Evolutionary conservation across 768 basidiomycete genomes (phyloP), one percentile per base, ranked within the genome.

Genomic region (Baorangia bicolor): DNA sequence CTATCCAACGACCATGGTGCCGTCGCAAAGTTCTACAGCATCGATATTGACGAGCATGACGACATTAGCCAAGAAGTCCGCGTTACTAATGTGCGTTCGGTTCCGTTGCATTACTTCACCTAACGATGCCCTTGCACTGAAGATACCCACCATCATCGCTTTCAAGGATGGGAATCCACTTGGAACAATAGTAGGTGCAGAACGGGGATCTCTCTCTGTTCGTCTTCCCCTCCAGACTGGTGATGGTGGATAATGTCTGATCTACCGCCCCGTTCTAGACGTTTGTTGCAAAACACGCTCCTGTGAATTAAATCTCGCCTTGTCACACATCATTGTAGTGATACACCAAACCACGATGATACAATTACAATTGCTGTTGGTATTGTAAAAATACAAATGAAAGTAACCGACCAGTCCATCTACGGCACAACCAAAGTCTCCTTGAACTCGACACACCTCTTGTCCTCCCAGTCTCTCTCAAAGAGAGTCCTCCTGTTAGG

Each of bases 401-500:
- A 51, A 9, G 14, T 18, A 48, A n/a, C 30, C 21, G 0, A n/a
- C 28, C 12, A 16, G 6, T 7, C 6, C 34, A 13, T 45, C 53
- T 57, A 92, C 6, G 90, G 88, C 20, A 87, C 88, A 6, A 90
- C 55, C n/a, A 77, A 75, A 60, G 79, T 75, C 67, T 86, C 86
- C 47, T 71, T 69, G 83, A 90, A 92, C 30, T 67, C 68, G 4
- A 75, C 77, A 14, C 64, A 69, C 0, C 16, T 3, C 9, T 60
- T 61, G 9, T 67, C 67, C 44, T 64, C 64, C 50, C 51, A 48
- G 9, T 70, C 74, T 64, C 78, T 77, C 59, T 71, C 77, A 53
- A 83, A 90, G 49, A 71, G 66, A 27, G 82, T 83, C 64, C 90
- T 73, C 58, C 76, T 76, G 60, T 90, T 80, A 10, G 87, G 88